A percentile compares a stretch with the other conserved stretches of the same genome.
phyloP scores from a whole-genome alignment of 768 basidiomycete genomes.

The Suillus alpinus region DNA sequence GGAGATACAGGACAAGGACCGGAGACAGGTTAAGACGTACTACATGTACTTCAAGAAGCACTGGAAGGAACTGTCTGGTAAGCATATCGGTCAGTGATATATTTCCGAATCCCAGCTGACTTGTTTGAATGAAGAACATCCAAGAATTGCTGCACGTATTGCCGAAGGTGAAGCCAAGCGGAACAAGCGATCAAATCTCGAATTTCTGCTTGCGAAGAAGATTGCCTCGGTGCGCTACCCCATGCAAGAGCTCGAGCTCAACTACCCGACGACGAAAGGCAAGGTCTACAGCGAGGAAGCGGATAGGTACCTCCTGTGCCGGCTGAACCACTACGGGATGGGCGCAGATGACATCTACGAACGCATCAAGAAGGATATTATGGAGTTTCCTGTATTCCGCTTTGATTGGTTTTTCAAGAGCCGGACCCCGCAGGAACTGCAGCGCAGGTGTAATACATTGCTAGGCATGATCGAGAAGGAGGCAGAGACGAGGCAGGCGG shows the following conservation, averaged over 20 bases:
- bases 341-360: constrained; percentile 89
- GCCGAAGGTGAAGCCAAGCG: constrained; percentile 88
- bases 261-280: constrained; percentile 94
- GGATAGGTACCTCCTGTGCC: constrained; percentile 90
- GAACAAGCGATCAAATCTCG: constrained; percentile 78
- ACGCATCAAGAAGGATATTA: constrained; percentile 92
- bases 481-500: constrained; percentile 60
- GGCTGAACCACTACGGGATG: constrained; percentile 88
- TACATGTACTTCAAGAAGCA: constrained; percentile 85
- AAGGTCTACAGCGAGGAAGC: constrained; percentile 97
- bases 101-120: background rate
- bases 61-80: constrained; percentile 81
- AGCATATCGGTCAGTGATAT: constrained; percentile 16
- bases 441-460: constrained; percentile 83
- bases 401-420: constrained; percentile 99
- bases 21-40: constrained; percentile 76
- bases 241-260: constrained; percentile 95
- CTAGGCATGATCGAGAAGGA: constrained; percentile 93
- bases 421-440: constrained; percentile 83
- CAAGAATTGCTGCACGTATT: constrained; percentile 80
- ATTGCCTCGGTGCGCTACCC: constrained; percentile 83
- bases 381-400: constrained; percentile 93
- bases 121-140: constrained; percentile 51
- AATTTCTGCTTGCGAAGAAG: constrained; percentile 76
- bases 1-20: constrained; percentile 82